Conservation (phyloP, 164 flowering plant species). For the Taxillus chinensis region DNA sequence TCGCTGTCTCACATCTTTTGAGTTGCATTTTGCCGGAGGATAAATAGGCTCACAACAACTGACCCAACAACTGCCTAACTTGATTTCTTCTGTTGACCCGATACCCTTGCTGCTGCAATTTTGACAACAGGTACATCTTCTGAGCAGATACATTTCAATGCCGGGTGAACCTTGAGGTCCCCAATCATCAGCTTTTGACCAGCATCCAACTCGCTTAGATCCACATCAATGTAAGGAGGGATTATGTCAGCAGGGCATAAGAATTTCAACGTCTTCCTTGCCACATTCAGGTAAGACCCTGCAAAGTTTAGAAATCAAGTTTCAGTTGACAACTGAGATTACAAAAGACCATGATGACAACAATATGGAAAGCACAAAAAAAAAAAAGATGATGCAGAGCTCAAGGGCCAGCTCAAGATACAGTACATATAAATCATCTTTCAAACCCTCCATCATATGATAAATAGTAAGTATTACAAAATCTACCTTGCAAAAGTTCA, state of each 20-base stretch:
- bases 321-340: not conserved
- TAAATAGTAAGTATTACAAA: too few relatives aligned
- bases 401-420: too few relatives aligned
- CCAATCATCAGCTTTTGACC: conserved; percentile 63
- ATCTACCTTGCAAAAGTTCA: too few relatives aligned
- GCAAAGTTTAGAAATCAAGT: conserved; percentile 7
- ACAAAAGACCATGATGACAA: not conserved
- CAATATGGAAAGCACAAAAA: too few relatives aligned
- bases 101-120: conserved; percentile 57
- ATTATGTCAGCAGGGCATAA: conserved; percentile 89
- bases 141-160: conserved; percentile 43
- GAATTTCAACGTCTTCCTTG: conserved; percentile 66
- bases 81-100: conserved; percentile 52
- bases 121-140: conserved; percentile 61
- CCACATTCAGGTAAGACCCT: conserved; percentile 77
- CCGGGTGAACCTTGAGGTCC: conserved; percentile 91
- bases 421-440: too few relatives aligned
- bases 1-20: too few relatives aligned
- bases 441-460: too few relatives aligned
- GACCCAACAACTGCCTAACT: conserved; percentile 19
- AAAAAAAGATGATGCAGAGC: too few relatives aligned
- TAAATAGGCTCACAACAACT: not conserved
- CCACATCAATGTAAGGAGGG: conserved; percentile 94
- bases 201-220: conserved; percentile 85
- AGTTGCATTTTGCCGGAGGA: too few relatives aligned